Evolutionary conservation across 352 stramenopile species (phyloP).

Genomic region (Phytophthora melonis): DNA sequence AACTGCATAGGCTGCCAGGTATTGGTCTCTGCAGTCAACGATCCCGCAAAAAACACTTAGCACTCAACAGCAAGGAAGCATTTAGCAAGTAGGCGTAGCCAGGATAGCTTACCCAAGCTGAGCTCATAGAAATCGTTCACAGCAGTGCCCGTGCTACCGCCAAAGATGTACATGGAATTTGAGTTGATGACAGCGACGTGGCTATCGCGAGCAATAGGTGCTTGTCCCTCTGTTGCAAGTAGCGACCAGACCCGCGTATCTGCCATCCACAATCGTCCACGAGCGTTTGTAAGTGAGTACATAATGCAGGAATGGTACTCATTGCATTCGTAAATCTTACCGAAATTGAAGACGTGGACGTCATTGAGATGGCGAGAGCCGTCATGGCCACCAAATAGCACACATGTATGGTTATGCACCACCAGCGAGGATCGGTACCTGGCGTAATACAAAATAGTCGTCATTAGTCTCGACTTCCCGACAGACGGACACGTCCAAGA

Average conservation of each 20-base stretch:
- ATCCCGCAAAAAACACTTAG: neutral
- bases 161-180: constrained; percentile 96
- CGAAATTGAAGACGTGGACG: constrained; percentile 97
- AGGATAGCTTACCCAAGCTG: constrained; percentile 58
- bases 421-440: constrained; percentile 93
- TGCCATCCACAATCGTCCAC: constrained; percentile 31
- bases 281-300: constrained; percentile 1
- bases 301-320: neutral
- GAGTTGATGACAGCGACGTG: constrained; percentile 96
- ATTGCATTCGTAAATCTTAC: constrained; percentile 33
- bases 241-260: constrained; percentile 89
- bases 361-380: constrained; percentile 97
- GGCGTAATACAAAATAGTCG: neutral
- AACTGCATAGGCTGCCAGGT: constrained; percentile 81
- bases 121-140: constrained; percentile 99
- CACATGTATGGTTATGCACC: constrained; percentile 92
- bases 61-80: neutral
- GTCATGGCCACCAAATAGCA: constrained; percentile 98
- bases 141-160: constrained; percentile 95
- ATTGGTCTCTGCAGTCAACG: constrained; percentile 52
- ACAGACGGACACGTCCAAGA: constrained; percentile 1
- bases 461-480: constrained; percentile 1
- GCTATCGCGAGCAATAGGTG: constrained; percentile 96
- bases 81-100: neutral
- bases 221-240: constrained; percentile 88